Conservation (phyloP, 2,329 filamentous ascomycete genomes). For the Escovopsis sp. region DNA sequence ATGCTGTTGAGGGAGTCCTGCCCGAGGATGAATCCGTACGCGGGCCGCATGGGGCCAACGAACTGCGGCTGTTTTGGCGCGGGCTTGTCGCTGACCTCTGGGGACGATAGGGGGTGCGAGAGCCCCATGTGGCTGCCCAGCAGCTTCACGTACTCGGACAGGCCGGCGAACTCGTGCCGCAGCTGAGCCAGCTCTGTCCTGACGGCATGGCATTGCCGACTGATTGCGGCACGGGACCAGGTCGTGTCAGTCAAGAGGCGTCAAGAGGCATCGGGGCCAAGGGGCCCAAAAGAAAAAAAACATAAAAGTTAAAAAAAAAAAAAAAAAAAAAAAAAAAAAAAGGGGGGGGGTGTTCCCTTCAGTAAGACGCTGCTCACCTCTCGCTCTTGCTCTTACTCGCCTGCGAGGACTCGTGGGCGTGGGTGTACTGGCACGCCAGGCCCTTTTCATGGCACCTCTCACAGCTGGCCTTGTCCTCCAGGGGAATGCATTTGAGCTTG, state of each 20-base stretch:
- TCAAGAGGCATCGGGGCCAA: neutral
- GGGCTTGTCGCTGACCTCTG: constrained; percentile 10
- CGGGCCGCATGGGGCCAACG: constrained; percentile 21
- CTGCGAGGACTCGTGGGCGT: constrained; percentile 8
- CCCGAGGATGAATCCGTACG: constrained; percentile 20
- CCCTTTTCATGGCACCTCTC: constrained; percentile 17
- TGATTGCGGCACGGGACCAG: neutral
- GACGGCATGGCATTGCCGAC: constrained; percentile 10
- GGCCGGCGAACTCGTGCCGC: constrained; percentile 15
- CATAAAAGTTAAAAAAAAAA: no score
- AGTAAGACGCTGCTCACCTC: constrained; percentile 4
- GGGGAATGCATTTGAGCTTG: constrained; percentile 19
- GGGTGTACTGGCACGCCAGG: constrained; percentile 13
- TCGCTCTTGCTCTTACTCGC: constrained; percentile 10
- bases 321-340: no score
- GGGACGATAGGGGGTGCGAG: constrained; percentile 5
- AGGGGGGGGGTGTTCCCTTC: no score
- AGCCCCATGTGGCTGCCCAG: constrained; percentile 9
- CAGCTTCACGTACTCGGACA: constrained; percentile 14
- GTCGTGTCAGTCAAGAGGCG: neutral
- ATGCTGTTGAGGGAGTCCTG: constrained; percentile 21
- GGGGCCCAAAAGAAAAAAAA: no score
- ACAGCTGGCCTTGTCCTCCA: constrained; percentile 12
- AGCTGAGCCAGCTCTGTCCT: constrained; percentile 16
- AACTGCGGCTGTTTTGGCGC: constrained; percentile 21